Evolutionary conservation across 257 asterid genomes (phyloP).

Genomic region (Rauvolfia tetraphylla): DNA sequence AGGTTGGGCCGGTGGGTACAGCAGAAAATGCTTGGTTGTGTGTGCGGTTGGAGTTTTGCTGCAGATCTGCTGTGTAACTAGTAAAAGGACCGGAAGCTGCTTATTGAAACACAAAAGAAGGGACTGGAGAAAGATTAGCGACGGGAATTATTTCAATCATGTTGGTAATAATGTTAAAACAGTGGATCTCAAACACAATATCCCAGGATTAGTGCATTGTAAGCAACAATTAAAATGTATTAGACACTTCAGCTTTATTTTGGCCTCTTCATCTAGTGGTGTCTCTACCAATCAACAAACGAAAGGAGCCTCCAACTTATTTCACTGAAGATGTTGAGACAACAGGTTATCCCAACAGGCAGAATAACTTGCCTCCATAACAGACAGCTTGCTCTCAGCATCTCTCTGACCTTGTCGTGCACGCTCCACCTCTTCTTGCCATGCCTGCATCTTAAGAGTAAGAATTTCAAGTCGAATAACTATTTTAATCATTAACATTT

Average conservation of each 20-base stretch:
- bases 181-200: background rate
- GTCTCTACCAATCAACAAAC: background rate
- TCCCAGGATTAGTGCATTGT: background rate
- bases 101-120: background rate
- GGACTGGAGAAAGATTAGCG: background rate
- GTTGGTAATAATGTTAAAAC: background rate
- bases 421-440: constrained; percentile 99
- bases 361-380: constrained; percentile 78
- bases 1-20: background rate
- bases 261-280: background rate
- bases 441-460: constrained; percentile 77
- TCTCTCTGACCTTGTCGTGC: constrained; percentile 96
- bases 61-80: background rate
- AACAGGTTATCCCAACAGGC: constrained; percentile 6
- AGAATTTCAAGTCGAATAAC: constrained; percentile 27
- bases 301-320: background rate
- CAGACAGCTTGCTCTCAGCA: constrained; percentile 90
- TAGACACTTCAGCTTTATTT: background rate
- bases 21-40: background rate
- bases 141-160: background rate
- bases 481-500: constrained; percentile 4
- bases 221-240: background rate
- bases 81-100: background rate
- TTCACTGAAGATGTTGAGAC: background rate
- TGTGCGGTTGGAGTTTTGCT: background rate